A percentile compares a stretch with the other conserved stretches of the same genome.
phyloP scores from a whole-genome alignment of 2,329 filamentous ascomycete species.

The Colletotrichum salicis region DNA sequence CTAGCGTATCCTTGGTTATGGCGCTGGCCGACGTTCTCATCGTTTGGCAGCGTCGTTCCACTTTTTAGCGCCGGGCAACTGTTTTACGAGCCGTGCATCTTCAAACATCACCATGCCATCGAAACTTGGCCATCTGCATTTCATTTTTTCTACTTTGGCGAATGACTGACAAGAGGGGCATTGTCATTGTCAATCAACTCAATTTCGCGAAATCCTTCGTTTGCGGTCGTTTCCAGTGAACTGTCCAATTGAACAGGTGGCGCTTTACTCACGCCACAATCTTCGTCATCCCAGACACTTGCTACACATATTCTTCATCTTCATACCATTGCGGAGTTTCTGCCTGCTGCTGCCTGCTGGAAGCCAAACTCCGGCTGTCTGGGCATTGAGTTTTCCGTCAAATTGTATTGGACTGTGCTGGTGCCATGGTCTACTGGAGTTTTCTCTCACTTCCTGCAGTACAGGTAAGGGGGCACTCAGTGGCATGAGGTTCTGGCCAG shows the following conservation, averaged over 20 bases:
- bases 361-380: neutral
- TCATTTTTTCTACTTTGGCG: neutral
- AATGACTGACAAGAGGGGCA: neutral
- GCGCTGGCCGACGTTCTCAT: neutral
- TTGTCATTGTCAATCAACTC: neutral
- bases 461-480: no score
- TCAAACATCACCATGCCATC: neutral
- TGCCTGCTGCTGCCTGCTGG: neutral
- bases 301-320: neutral
- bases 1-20: neutral
- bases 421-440: neutral
- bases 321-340: neutral
- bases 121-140: neutral
- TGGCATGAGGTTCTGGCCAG: neutral
- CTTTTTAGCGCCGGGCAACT: neutral
- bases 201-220: neutral
- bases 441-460: neutral
- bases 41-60: neutral
- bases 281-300: neutral
- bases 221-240: neutral
- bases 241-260: neutral
- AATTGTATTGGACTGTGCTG: neutral
- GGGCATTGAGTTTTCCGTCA: neutral
- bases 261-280: neutral
- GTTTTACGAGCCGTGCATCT: constrained; percentile 2